A percentile compares a stretch with the other conserved stretches of the same genome.
These are phyloP conservation scores for Sugiyamaella neomexicana DNA, from an alignment of 1,139 yeast genomes.

Conservation along the genomic window DNA sequence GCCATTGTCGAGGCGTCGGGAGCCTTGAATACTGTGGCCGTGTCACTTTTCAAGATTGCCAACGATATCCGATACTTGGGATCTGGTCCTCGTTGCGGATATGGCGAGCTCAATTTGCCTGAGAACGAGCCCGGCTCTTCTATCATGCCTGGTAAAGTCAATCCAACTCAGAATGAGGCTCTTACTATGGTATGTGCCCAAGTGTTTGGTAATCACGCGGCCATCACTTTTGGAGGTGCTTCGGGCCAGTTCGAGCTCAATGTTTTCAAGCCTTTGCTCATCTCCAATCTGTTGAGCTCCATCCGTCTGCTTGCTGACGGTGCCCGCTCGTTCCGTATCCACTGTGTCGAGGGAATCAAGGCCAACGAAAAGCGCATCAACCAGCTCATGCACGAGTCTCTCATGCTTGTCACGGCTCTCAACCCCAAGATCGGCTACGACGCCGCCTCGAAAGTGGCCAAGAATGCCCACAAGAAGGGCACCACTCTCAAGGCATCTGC, in stretches of 20 bases:
- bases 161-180: constrained; percentile 99
- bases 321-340: constrained; percentile 78
- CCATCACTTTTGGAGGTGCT: constrained; percentile 96
- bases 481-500: constrained; percentile 93
- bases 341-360: constrained; percentile 91
- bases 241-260: constrained; percentile 98
- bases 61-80: constrained; percentile 97
- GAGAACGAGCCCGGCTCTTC: constrained; percentile 99
- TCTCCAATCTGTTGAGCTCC: constrained; percentile 83
- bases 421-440: constrained; percentile 99
- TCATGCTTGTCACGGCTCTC: constrained; percentile 97
- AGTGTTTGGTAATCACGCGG: constrained; percentile 93
- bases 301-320: constrained; percentile 90
- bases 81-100: constrained; percentile 99
- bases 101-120: constrained; percentile 92
- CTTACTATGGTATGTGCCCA: constrained; percentile 97
- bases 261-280: constrained; percentile 96
- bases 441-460: constrained; percentile 94
- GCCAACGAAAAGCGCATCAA: constrained; percentile 88
- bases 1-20: constrained; percentile 98
- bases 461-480: constrained; percentile 98
- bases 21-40: constrained; percentile 93
- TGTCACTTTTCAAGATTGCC: constrained; percentile 91
- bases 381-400: constrained; percentile 86
- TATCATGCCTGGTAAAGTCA: constrained; percentile 99